Base-by-base conservation (phyloP, 2,329 filamentous ascomycete species). In the Aspergillus costaricaensis region DNA sequence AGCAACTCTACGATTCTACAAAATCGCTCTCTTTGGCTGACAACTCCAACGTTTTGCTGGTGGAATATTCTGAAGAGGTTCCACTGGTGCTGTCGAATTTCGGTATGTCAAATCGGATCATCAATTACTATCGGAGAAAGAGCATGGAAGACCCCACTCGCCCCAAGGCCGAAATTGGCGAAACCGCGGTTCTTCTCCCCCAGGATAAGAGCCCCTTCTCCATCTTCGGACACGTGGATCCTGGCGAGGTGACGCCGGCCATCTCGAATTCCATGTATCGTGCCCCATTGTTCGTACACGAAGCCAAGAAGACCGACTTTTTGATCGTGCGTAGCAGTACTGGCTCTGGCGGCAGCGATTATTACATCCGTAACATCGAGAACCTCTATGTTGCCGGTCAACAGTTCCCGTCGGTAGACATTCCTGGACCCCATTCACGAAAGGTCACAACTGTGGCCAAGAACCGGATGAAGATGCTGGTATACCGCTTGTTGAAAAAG, bases 381-480 rank as follows among this genome's bases (percentile, higher is more conserved):
- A 91, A 97, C 72, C 79, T 99, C 5, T 94, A 91, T 71, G 89
- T 92, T 17, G 95, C 96, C 23, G 95, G 95, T 6, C 95, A 99
- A 74, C 90, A 94, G 58, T 92, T 98, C 71, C 95, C 95, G 1
- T 92, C 91, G 0, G 87, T 94, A 30, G 93, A 98, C 70, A 90
- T 99, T 5, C 95, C 95, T 3, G 93, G 93, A 0, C 94, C 93
- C 2, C 93, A 98, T 74, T 96, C 92, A 39, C 86, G 95, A 62
- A 96, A 95, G 75, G 94, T 98, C 30, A 99, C 95, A 0, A 96
- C 96, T 59, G 92, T 94, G n/a, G 89, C 91, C 38, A 99, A 99
- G 81, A 96, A 95, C 76, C 88, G 95, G 38, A 88, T 99, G 76
- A 96, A 95, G 80, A 97, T 97, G 89, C 88, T 99, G 41, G 91